Evolutionary conservation across 2,329 filamentous ascomycete species (phyloP), one percentile per base, ranked within the genome.

Genomic region (Aspergillus calidoustus): DNA sequence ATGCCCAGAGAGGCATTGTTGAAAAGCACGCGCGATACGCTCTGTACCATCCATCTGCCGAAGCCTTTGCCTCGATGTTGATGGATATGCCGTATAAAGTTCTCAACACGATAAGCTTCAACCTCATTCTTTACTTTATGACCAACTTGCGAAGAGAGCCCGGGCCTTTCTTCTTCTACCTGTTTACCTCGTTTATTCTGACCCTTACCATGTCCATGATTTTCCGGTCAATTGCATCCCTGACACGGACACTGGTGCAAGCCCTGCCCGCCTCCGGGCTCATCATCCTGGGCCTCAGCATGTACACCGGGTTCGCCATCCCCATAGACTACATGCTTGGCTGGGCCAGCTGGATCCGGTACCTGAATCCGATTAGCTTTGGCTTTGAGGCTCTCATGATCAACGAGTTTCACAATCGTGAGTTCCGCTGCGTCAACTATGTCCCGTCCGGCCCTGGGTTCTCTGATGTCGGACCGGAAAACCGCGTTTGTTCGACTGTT

Each of bases 1-100:
- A 95, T 73, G 87, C 91, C 1, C 93, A 97, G 84, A 89, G 93
- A 41, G 90, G 91, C 1, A 96, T 97, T 69, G 91, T 97, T 62
- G 92, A 97, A 74, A 97, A 97, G 74, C 93, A 97, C 69, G 80
- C 84, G 59, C 87, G 90, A 60, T 97, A 96, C 73, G 92, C 93
- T 17, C 83, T 97, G 17, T 96, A 97, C 71, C 93, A 96, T 71
- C 92, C 93, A 0, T 93, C 90, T 8, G 90, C 92, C 13, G 93
- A 97, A 82, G 91, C 92, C 17, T 84, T 92, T 61, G 87, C 91
- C 0, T 95, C 91, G 7, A 95, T 96, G 89, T 77, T 97, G 28
- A 90, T 86, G 62, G 93, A 97, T 69, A 79, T 96, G 77, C 93
- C 93, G 0, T 92, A 92, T 77, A 96, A 95, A 76, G 77, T 96